These are phyloP conservation scores for Isabelozyma heimii DNA, from an alignment of 805 yeast species.

Conservation along the genomic window DNA sequence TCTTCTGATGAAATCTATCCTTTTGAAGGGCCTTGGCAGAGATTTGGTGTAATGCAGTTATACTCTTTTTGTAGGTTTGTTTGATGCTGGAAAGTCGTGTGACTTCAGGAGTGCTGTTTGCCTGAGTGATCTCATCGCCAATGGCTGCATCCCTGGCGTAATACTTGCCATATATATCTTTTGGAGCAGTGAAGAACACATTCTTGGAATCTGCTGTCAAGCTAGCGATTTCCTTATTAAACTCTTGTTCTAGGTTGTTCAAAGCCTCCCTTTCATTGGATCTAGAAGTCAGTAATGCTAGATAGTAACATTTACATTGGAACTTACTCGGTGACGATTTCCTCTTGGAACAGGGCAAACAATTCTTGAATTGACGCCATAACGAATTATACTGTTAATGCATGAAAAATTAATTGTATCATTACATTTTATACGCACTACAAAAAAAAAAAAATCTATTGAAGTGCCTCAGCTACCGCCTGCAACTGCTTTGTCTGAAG, in stretches of 20 bases:
- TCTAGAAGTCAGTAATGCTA: background rate
- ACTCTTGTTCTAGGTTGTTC: background rate
- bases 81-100: background rate
- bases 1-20: slow-evolving; percentile 14
- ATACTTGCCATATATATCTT: background rate
- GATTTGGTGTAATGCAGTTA: background rate
- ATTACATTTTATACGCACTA: background rate
- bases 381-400: background rate
- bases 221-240: background rate
- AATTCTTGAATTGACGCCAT: background rate
- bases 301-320: background rate
- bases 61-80: background rate
- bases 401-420: no score
- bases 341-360: slow-evolving; percentile 5
- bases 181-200: background rate
- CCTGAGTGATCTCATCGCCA: background rate
- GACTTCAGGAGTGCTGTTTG: background rate
- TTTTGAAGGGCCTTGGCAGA: slow-evolving; percentile 6
- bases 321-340: slow-evolving; percentile 6
- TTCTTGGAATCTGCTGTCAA: background rate
- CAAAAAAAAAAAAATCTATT: background rate
- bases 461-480: background rate
- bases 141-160: background rate
- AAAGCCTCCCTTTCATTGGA: background rate
- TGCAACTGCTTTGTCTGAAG: slow-evolving; percentile 2